phyloP scores from a whole-genome alignment of 257 asterid genomes.

The Przewalskia tangutica region DNA sequence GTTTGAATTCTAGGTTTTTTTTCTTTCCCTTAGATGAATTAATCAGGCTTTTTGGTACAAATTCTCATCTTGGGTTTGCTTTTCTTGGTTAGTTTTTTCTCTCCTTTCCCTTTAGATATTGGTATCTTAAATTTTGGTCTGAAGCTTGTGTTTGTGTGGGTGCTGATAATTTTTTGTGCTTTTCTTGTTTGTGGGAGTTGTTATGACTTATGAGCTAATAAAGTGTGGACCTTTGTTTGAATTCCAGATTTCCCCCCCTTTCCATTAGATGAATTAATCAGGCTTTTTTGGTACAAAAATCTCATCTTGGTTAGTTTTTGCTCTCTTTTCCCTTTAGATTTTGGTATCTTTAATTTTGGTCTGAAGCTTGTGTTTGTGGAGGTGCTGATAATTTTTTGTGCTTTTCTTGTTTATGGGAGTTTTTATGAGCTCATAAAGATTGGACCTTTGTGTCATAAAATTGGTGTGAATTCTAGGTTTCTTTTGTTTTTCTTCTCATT shows the following conservation, averaged over 20 bases:
- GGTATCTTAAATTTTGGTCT: not conserved
- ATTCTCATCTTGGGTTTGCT: constrained; percentile 23
- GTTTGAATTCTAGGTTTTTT: not conserved
- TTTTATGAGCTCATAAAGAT: not conserved
- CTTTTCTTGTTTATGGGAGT: no score
- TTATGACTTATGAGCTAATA: not conserved
- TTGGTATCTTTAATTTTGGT: not conserved
- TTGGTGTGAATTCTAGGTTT: not conserved
- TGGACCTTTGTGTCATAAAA: not conserved
- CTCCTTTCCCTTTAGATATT: not conserved
- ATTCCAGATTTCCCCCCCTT: not conserved
- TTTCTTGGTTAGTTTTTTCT: constrained; percentile 33
- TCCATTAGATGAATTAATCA: no score
- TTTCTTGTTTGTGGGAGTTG: not conserved
- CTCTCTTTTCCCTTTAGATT: no score
- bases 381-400: not conserved
- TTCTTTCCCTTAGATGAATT: constrained; percentile 12
- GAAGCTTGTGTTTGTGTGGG: not conserved
- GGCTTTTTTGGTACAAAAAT: constrained; percentile 2
- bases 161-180: not conserved
- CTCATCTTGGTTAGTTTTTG: not conserved
- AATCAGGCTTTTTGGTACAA: constrained; percentile 9
- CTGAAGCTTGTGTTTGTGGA: not conserved
- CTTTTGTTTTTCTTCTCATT: not conserved
- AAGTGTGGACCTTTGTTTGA: not conserved